Evolutionary conservation across 257 asterid genomes (phyloP).

Genomic region (Rubia yunnanensis): DNA sequence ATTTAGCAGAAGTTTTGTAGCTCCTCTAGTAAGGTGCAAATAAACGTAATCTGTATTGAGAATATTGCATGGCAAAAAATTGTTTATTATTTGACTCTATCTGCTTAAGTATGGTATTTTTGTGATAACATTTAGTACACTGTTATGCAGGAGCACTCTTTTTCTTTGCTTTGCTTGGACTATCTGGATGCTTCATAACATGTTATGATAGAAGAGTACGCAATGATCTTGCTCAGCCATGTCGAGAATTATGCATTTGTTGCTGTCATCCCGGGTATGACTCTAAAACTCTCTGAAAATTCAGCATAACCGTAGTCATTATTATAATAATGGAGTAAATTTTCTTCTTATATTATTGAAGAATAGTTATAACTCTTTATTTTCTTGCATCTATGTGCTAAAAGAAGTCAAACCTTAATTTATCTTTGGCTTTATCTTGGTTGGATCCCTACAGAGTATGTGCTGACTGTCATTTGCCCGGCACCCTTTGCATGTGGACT

Average conservation of each 20-base stretch:
- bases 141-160: slow-evolving; percentile 66
- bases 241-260: slow-evolving; percentile 89
- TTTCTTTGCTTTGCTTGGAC: slow-evolving; percentile 84
- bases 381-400: neutral
- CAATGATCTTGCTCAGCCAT: slow-evolving; percentile 94
- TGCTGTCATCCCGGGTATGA: slow-evolving; percentile 96
- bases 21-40: neutral
- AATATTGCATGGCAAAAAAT: neutral
- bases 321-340: neutral
- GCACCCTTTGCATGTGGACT: slow-evolving; percentile 98
- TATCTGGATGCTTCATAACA: slow-evolving; percentile 92
- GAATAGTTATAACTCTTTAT: neutral
- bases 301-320: neutral
- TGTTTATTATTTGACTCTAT: neutral
- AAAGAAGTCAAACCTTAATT: neutral
- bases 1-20: neutral
- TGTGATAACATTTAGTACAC: neutral
- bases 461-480: slow-evolving; percentile 96
- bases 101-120: neutral
- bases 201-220: slow-evolving; percentile 97
- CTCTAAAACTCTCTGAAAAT: slow-evolving; percentile 10
- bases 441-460: slow-evolving; percentile 49
- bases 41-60: neutral
- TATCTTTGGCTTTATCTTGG: neutral
- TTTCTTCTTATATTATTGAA: neutral